phyloP scores from a whole-genome alignment of 345 rosid genomes.

The Eucalyptus leucophloia region DNA sequence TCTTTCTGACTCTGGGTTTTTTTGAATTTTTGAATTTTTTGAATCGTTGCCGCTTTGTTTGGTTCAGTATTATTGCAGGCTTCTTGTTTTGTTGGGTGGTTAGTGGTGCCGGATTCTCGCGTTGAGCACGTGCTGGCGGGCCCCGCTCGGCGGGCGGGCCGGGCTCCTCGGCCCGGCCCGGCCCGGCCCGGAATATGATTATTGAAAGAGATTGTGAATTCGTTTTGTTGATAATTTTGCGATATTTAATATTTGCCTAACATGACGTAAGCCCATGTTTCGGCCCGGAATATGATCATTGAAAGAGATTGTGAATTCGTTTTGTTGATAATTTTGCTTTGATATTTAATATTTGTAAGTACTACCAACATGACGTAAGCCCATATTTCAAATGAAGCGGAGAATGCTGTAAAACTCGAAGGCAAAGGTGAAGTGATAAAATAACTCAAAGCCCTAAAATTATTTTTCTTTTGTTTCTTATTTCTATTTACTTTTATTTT shows the following conservation, averaged over 20 bases:
- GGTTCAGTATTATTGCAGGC: neutral
- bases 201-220: neutral
- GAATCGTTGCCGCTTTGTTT: neutral
- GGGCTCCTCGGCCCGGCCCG: neutral
- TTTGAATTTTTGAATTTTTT: neutral
- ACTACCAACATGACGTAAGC: neutral
- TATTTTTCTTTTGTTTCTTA: neutral
- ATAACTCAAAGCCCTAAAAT: neutral
- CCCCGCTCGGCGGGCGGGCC: neutral
- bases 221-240: neutral
- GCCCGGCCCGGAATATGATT: neutral
- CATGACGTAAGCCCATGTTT: neutral
- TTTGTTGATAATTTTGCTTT: neutral
- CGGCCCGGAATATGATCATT: neutral
- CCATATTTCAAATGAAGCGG: neutral
- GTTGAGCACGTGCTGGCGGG: neutral
- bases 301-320: neutral
- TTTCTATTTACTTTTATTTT: neutral
- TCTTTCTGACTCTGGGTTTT: neutral
- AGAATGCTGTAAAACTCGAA: neutral
- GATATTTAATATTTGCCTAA: neutral
- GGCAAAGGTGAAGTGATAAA: neutral
- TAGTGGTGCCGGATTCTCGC: neutral
- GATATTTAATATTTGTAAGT: neutral
- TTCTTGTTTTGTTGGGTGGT: neutral